Base-by-base conservation (phyloP, 163 green algal species). In the Prototheca wickerhamii region DNA sequence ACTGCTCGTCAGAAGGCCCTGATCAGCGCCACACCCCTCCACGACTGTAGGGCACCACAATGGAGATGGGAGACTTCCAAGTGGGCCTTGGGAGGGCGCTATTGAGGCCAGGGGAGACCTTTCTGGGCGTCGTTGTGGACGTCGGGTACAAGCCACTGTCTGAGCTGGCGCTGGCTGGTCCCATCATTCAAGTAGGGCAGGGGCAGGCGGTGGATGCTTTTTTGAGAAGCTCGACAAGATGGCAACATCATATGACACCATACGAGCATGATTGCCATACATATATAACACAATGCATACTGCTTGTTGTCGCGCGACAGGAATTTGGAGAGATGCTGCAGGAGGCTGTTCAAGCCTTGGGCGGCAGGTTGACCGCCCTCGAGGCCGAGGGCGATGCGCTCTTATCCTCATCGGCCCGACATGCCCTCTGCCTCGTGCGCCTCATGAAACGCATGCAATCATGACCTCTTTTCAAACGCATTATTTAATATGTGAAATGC, bases 41-140 rank as follows among this genome's bases (percentile, higher is more conserved):
- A 4, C 65, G 61, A 40, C 29, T 71, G 51, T 30, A 72, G 51
- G 66, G 66, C 23, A 2, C 29, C 28, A 26, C 20, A 8, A 33
- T 67, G 33, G 4, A 32, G 25, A 5, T 67, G n/a, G 66, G 66
- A 10, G 66, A 72, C 59, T 72, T 63, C 28, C 18, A 37, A 3
- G 26, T 72, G 17, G n/a, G 59, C 31, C 18, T 67, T 23, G 51
- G 50, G 18, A 31, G 59, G 15, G 66, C 66, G 2, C 30, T 67
- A 30, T 50, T 67, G 51, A 37, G 49, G 17, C 66, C 66, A 44
- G 58, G 60, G 59, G 55, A 67, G 40, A 37, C 52, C 8, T 67
- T 72, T 44, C 30, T 60, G 25, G 66, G 66, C 6, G 17, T 72
- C 4, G 51, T 52, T 5, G 1, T 72, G 7, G 66, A 72, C 23